Evolutionary conservation across 2,329 filamentous ascomycete species (phyloP), one percentile per base, ranked within the genome.

Genomic region (Rugonectria rugulosa): DNA sequence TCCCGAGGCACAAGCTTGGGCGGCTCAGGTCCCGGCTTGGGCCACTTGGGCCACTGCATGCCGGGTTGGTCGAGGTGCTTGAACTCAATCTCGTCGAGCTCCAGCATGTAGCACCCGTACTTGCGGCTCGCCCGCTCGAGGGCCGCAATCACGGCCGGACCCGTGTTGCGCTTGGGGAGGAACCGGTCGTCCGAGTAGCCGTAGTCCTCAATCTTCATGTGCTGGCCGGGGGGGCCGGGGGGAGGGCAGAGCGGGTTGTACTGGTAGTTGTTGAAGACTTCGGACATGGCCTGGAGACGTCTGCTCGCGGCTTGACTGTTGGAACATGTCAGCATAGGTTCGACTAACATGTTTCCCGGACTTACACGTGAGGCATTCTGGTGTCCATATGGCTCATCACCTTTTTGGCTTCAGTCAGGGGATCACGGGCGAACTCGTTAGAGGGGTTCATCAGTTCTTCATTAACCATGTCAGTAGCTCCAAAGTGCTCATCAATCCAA

Each of bases 81-180:
- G 48, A 70, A 67, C 21, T 40, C 12, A 4, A 70, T 38, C 12
- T 59, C 48, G 7, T 69, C 61, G 4, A 70, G 27, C 3, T 66
- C 53, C 6, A 70, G 53, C 37, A 57, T 65, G 38, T 49, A 65
- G 45, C 60, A 64, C 11, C 68, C 68, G 32, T 60, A 56, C 21
- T 36, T 45, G 8, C 45, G 54, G 7, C 61, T 64, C 34, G 55
- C 50, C n/a, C 32, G 49, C 20, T 61, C 54, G 6, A 70, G 54
- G 40, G 36, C 60, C 2, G 47, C 36, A 15, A 56, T 32, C 32
- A 70, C 23, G 6, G 46, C 47, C 5, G 31, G 29, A 3, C 29
- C 47, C 19, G 15, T 15, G 19, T 26, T 23, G 6, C 36, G 27
- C 12, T 11, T 32, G 37, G 20, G 20, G 2, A 21, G 23, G 20